phyloP scores from a whole-genome alignment of 352 stramenopile genomes.

The Phytophthora kernoviae region DNA sequence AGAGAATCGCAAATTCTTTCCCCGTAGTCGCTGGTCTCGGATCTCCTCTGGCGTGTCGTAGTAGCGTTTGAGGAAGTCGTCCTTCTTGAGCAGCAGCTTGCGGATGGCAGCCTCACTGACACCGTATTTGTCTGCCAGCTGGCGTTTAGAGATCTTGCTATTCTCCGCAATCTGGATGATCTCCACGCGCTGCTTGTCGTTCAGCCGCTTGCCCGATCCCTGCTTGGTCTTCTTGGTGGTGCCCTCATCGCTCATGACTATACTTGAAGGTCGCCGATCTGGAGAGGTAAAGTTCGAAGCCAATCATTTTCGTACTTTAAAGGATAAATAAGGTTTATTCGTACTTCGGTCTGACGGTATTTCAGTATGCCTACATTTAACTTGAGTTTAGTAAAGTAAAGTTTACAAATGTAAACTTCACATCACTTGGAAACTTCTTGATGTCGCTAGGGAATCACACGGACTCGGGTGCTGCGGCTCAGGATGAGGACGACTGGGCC shows the following conservation, averaged over 20 bases:
- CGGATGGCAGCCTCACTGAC: constrained; percentile 82
- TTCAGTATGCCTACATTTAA: no score
- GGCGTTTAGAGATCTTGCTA: constrained; percentile 78
- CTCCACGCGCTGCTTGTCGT: constrained; percentile 82
- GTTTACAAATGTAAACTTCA: neutral
- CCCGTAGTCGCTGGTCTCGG: constrained; percentile 70
- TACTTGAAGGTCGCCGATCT: neutral
- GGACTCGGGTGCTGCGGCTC: constrained; percentile 29
- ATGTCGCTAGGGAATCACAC: constrained; percentile 48
- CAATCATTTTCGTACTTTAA: neutral
- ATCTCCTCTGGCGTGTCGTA: constrained; percentile 82
- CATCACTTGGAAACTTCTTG: neutral
- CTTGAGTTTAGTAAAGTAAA: no score
- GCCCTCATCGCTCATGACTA: constrained; percentile 27
- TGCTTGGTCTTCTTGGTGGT: constrained; percentile 66
- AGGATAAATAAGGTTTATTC: neutral
- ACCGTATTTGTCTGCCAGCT: constrained; percentile 76
- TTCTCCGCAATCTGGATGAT: constrained; percentile 87
- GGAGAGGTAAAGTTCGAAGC: neutral
- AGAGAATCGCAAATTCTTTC: constrained; percentile 48
- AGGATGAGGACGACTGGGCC: constrained; percentile 61
- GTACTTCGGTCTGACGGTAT: no score
- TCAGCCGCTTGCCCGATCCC: constrained; percentile 73
- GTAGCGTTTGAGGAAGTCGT: constrained; percentile 80
- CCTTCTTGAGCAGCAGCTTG: constrained; percentile 82